A percentile compares a stretch with the other conserved stretches of the same genome.
These are phyloP conservation scores for Ophiosphaerella narmari DNA, from an alignment of 2,329 filamentous ascomycete genomes.

Conservation along the genomic window DNA sequence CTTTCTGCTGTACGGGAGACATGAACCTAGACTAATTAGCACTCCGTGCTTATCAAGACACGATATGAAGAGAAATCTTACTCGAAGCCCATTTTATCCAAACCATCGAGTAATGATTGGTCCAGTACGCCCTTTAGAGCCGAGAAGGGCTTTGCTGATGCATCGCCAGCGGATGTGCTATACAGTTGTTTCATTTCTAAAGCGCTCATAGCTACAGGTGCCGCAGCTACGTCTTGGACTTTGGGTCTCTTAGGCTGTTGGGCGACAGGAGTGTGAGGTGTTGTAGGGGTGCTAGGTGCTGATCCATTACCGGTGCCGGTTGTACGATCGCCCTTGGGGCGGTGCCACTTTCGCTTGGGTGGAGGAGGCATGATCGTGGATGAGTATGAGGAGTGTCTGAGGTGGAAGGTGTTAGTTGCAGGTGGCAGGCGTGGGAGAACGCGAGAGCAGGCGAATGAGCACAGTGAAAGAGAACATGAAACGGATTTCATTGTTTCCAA, in stretches of 20 bases:
- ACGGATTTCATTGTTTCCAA: slow-evolving; percentile 30
- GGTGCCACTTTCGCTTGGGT: slow-evolving; percentile 32
- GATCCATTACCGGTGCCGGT: slow-evolving; percentile 7
- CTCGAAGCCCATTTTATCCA: slow-evolving; percentile 47
- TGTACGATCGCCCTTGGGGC: slow-evolving; percentile 7
- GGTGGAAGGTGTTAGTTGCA: slow-evolving; percentile 24
- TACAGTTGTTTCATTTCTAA: slow-evolving; percentile 32
- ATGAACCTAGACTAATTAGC: slow-evolving; percentile 45
- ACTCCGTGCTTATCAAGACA: background rate
- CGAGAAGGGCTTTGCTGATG: slow-evolving; percentile 32
- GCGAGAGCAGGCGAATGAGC: slow-evolving; percentile 23
- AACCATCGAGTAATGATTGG: slow-evolving; percentile 31
- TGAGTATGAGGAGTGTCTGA: slow-evolving; percentile 20
- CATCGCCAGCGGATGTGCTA: slow-evolving; percentile 25
- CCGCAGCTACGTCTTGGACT: slow-evolving; percentile 11
- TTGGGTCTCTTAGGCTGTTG: slow-evolving; percentile 32
- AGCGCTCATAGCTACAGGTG: slow-evolving; percentile 6
- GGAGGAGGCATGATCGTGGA: slow-evolving; percentile 26
- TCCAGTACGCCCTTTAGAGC: slow-evolving; percentile 33
- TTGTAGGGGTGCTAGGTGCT: slow-evolving; percentile 5
- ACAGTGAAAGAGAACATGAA: slow-evolving; percentile 23
- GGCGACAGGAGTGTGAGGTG: slow-evolving; percentile 19
- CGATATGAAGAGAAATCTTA: slow-evolving; percentile 14
- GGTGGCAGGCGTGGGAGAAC: slow-evolving; percentile 20
- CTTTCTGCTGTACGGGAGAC: slow-evolving; percentile 60